Evolutionary conservation across 1,284 basidiomycete genomes (phyloP), one percentile per base, ranked within the genome.

Genomic region (Ustilago hordei): DNA sequence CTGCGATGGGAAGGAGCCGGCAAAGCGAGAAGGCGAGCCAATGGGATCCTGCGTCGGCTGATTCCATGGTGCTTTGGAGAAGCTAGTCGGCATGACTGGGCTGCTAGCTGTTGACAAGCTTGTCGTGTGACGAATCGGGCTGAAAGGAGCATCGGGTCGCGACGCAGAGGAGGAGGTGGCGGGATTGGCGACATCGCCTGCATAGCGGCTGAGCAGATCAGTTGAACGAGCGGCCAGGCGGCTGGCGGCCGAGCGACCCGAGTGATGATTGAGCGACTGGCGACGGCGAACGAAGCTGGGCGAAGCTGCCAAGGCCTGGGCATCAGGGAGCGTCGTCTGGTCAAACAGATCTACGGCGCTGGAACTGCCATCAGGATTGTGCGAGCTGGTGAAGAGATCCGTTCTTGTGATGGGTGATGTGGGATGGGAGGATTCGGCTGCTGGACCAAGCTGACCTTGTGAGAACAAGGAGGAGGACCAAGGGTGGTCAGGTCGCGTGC

Each of bases 181-280:
- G 9, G 55, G 43, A 2, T 69, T 64, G 45, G 48, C 58, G 3
- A 32, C 60, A 17, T 60, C 60, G 43, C 52, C 60, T 23, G 54
- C 41, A 9, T 63, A 50, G 19, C 53, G 59, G 35, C 54, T 60
- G 2, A 64, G 63, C 12, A 70, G 52, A 31, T 69, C 66, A 9
- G 60, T 65, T 4, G 70, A 77, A n/a, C 65, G 64, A n/a, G 75
- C 52, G 8, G 68, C 62, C 19, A 76, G 55, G 1, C 79, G 72
- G 11, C 67, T 39, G 5, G 62, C 76, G 12, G 69, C 58, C 11
- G 61, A 31, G 15, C 73, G 72, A 31, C 76, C 76, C 2, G 69
- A 55, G 45, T 73, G 61, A 35, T 80, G 75, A 43, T 81, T 81
- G 70, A 81, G 77, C n/a, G 80, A 81, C 57, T 81, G 80, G 47